Base-by-base conservation (phyloP, 1,139 yeast species). In the Candida labiduridarum region DNA sequence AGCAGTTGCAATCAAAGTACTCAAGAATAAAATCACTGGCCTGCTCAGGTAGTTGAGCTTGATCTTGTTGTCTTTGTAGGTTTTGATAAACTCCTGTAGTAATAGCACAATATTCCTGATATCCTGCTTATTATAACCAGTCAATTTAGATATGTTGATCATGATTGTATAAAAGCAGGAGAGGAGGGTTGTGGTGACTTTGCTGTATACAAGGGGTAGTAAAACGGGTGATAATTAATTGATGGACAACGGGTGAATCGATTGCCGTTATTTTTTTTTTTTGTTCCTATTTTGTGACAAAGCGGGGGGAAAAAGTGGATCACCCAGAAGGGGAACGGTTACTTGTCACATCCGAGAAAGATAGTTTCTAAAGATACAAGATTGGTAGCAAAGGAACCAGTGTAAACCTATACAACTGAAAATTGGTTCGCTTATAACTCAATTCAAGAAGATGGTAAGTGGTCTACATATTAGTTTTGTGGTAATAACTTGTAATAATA, bases 11-110 rank as follows among this genome's bases (percentile, higher is more conserved):
- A 74, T 63, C 31, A 77, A 54, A 3, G 81, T 76, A 16, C 76
- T 67, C 49, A 76, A 64, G 57, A 77, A 77, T 38, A 77, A 63
- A 10, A 75, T 62, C 36, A 76, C 81, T 1, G 81, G 81, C 44
- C 80, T 63, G 45, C 78, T 72, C 57, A 66, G 75, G 57, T 74
- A 76, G 60, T 76, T 76, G 52, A 77, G 65, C 48, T 66, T 65
- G 47, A 75, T 76, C 52, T 67, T 68, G 57, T 71, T 74, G 50
- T 73, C 71, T 49, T 63, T 64, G 57, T 71, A 71, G 0, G 75
- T 71, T 14, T 65, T 57, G 22, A 69, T 70, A 56, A 72, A 70
- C 54, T 76, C 79, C 52, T 67, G 74, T 30, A 75, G 60, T 19
- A 76, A 62, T 52, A 68, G 61, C 43, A 74, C 55, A 19, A 74